phyloP scores from a whole-genome alignment of 306 rosid species.

The Cotoneaster glaucophyllus region DNA sequence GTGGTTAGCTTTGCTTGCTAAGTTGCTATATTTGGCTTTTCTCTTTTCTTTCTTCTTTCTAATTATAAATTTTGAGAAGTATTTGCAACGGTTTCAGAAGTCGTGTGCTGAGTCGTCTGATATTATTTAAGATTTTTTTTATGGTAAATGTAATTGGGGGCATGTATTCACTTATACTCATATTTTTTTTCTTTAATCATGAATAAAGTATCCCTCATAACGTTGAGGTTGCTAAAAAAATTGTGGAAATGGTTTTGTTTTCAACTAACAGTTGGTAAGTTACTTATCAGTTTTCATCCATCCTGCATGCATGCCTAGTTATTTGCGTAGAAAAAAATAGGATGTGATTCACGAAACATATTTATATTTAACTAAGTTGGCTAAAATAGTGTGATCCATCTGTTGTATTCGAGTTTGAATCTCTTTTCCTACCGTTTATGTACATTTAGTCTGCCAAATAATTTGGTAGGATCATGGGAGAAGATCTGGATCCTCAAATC shows the following conservation, averaged over 20 bases:
- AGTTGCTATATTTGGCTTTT: constrained; percentile 20
- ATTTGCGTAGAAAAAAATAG: background rate
- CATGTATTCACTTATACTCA: no score
- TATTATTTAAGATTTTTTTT: no score
- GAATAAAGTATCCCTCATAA: no score
- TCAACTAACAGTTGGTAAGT: no score
- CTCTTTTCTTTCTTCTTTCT: background rate
- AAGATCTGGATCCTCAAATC: background rate
- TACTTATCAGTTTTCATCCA: background rate
- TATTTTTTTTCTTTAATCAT: no score
- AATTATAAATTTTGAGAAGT: background rate
- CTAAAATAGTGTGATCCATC: no score
- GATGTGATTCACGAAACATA: background rate
- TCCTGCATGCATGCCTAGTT: background rate
- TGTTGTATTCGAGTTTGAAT: no score
- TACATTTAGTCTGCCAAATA: background rate
- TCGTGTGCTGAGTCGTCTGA: no score
- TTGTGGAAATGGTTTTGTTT: background rate
- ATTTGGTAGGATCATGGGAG: background rate
- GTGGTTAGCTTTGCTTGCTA: constrained; percentile 31
- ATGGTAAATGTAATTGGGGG: no score
- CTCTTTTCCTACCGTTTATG: no score
- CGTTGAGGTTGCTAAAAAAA: background rate
- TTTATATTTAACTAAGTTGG: no score
- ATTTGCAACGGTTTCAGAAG: background rate